Evolutionary conservation across 2,329 filamentous ascomycete species (phyloP), one percentile per base, ranked within the genome.

Genomic region (Ophiostoma sp.): DNA sequence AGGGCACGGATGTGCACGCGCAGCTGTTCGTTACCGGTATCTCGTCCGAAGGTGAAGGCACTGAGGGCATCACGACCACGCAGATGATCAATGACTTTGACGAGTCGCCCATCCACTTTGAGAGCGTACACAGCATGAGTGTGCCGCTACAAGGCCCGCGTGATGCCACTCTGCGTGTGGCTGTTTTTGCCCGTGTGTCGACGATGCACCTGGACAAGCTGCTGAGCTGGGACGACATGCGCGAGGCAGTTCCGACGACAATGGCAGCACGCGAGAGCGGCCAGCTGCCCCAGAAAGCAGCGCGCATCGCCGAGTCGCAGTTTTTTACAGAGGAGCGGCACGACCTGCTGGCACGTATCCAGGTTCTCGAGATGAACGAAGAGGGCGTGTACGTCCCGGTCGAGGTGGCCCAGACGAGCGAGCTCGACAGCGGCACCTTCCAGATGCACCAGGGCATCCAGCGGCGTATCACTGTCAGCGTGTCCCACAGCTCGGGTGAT

Each of bases 51-150:
- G 63, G 63, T 2, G 60, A 63, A 5, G 42, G 63, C 11, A 64
- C 41, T 4, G 92, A 92, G 70, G 93, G 94, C 8, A 92, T 94
- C 62, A 97, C 95, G 0, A 97, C 94, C 0, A 98, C 94, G 0
- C 92, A 96, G 74, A 94, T 97, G 86, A 93, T 97, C 72, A 89
- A 85, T 71, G 92, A 92, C 68, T 99, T 99, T 74, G 93, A 98
- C 74, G 95, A 99, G 77, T 90, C 91, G 0, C 88, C 93, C 0
- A 88, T 99, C 68, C 89, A 91, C 4, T 99, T 99, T 73, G 94
- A 98, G 78, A 99, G 95, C 78, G 93, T 98, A 65, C 95, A 99
- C 81, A 97, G 92, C 77, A 97, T 99, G 92, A 97, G 92, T 76
- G 84, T 99, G 67, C 91, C 93, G 4, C 83, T 96, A 47, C 89